phyloP scores from a whole-genome alignment of 352 stramenopile genomes.

The Pythium dissotocum region DNA sequence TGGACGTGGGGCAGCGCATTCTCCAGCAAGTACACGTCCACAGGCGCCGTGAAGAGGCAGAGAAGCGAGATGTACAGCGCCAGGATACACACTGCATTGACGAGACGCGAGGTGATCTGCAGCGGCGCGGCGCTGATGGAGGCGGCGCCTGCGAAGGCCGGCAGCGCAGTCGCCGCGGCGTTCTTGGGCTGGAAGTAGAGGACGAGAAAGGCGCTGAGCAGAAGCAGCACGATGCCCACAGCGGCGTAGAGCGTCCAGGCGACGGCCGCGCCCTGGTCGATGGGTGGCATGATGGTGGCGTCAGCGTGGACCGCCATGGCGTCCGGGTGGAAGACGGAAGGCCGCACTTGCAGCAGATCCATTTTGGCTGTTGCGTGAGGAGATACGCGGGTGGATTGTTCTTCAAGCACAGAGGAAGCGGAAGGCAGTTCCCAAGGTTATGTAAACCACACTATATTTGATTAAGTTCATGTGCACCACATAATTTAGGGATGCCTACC shows the following conservation, averaged over 20 bases:
- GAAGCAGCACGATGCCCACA: conserved; percentile 58
- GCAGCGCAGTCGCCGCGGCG: conserved; percentile 47
- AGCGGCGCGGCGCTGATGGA: conserved; percentile 61
- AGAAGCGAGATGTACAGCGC: conserved; percentile 72
- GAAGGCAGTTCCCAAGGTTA: not conserved
- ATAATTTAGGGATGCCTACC: not conserved
- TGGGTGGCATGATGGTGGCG: not conserved
- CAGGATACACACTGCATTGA: conserved; percentile 66
- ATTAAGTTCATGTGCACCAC: not conserved
- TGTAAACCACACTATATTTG: conserved; percentile 15
- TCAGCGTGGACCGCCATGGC: not conserved
- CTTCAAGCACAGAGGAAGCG: conserved; percentile 17
- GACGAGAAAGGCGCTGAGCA: conserved; percentile 52
- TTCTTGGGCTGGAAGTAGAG: conserved; percentile 67
- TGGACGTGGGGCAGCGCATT: conserved; percentile 65
- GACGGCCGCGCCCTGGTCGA: conserved; percentile 43
- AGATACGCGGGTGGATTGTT: conserved; percentile 10
- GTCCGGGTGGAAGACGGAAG: conserved; percentile 11
- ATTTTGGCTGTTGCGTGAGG: not conserved
- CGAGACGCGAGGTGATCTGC: conserved; percentile 66
- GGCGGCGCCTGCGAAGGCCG: conserved; percentile 53
- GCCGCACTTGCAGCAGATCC: not conserved
- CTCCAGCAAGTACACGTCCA: conserved; percentile 81
- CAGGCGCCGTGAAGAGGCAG: conserved; percentile 75
- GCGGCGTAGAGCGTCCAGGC: conserved; percentile 67